Conservation (phyloP, 345 rosid species). For the Melaleuca quinquenervia region DNA sequence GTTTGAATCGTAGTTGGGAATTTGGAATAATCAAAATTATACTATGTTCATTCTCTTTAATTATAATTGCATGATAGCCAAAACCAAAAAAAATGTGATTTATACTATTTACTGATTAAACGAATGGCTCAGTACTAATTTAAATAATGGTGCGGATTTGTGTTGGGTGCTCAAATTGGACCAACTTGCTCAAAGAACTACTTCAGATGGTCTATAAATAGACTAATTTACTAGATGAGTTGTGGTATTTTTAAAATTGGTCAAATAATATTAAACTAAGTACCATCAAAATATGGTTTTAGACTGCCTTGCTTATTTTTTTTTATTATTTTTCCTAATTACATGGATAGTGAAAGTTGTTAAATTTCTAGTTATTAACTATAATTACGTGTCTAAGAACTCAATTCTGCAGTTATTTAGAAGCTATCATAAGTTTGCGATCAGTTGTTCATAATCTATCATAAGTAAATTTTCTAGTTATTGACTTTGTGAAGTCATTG, state of each 20-base stretch:
- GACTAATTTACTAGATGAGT: background rate
- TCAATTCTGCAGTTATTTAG: background rate
- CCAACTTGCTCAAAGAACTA: background rate
- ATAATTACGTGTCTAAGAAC: background rate
- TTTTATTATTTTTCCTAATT: background rate
- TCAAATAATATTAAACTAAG: background rate
- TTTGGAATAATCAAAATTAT: background rate
- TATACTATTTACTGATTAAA: background rate
- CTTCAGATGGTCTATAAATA: background rate
- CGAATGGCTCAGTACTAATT: background rate
- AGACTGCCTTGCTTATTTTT: background rate
- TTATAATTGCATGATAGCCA: background rate
- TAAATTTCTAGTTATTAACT: background rate
- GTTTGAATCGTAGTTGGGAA: background rate
- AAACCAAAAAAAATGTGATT: background rate
- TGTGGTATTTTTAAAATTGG: background rate
- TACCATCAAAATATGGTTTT: background rate
- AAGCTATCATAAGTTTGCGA: background rate
- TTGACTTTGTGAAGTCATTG: background rate
- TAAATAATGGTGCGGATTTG: background rate
- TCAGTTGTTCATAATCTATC: rapidly evolving
- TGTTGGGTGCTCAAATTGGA: background rate
- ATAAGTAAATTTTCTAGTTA: background rate
- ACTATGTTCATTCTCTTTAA: background rate
- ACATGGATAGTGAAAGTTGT: background rate